These are phyloP conservation scores for Saussurea involucrata DNA, from an alignment of 129 eudicot species.

Conservation along the genomic window DNA sequence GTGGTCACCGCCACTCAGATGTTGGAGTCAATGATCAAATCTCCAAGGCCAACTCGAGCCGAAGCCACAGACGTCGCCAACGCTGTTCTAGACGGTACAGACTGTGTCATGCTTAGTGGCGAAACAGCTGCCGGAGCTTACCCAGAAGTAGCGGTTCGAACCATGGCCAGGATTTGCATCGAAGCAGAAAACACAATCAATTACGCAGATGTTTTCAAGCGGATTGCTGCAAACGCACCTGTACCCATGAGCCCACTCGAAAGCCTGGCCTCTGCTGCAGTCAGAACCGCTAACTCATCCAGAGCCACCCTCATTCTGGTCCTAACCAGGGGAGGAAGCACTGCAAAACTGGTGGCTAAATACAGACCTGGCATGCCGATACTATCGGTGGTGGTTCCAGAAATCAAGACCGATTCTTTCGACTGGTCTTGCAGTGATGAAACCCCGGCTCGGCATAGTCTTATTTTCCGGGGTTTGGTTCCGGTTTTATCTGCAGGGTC, in stretches of 20 bases:
- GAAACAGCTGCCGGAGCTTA: slow-evolving; percentile 86
- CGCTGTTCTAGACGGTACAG: slow-evolving; percentile 81
- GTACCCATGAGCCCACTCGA: slow-evolving; percentile 78
- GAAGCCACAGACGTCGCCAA: slow-evolving; percentile 85
- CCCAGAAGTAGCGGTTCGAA: slow-evolving; percentile 62
- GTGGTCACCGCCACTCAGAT: slow-evolving; percentile 82
- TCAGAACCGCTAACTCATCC: slow-evolving; percentile 61
- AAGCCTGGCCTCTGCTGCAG: slow-evolving; percentile 66
- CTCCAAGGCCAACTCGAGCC: slow-evolving; percentile 80
- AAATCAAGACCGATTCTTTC: slow-evolving; percentile 45
- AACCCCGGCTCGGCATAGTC: slow-evolving; percentile 64
- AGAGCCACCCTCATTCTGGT: slow-evolving; percentile 53
- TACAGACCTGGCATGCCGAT: slow-evolving; percentile 70
- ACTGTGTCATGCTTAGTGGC: slow-evolving; percentile 80
- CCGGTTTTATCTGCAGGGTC: slow-evolving; percentile 58
- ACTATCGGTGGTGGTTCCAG: slow-evolving; percentile 60
- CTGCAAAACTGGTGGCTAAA: slow-evolving; percentile 66
- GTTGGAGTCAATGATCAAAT: slow-evolving; percentile 84
- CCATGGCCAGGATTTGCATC: slow-evolving; percentile 67
- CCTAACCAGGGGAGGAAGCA: slow-evolving; percentile 65
- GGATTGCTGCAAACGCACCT: slow-evolving; percentile 50
- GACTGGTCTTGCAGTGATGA: slow-evolving; percentile 57
- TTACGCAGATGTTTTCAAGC: slow-evolving; percentile 47
- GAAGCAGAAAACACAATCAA: slow-evolving; percentile 65
- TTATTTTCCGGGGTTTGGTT: slow-evolving; percentile 58